Conservation (phyloP, 2,329 filamentous ascomycete genomes). For the Clonostachys rosea region DNA sequence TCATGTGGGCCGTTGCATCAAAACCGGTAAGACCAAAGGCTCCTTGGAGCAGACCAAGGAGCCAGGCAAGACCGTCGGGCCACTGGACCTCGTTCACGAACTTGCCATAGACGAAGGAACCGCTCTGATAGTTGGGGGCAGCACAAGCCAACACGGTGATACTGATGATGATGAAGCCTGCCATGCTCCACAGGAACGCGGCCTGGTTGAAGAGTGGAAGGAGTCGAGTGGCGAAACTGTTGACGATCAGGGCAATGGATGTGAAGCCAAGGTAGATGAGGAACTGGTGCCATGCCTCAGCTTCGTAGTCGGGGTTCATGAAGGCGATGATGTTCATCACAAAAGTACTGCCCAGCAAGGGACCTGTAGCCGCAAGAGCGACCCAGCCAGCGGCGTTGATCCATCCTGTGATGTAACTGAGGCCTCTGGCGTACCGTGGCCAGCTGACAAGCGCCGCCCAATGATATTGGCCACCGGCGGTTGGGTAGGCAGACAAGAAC, state of each 20-base stretch:
- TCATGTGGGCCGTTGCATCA: conserved; percentile 38
- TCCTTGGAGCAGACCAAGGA: conserved; percentile 37
- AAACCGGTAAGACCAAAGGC: conserved; percentile 30
- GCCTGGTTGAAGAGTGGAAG: conserved; percentile 63
- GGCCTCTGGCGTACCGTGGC: conserved; percentile 26
- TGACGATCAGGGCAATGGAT: conserved; percentile 55
- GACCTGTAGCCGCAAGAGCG: conserved; percentile 34
- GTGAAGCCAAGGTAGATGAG: conserved; percentile 66
- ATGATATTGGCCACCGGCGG: conserved; percentile 40
- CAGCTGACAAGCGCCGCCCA: conserved; percentile 33
- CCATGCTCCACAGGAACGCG: conserved; percentile 32
- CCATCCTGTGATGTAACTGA: conserved; percentile 38
- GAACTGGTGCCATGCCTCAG: conserved; percentile 67
- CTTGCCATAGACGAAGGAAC: conserved; percentile 34
- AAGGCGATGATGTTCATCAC: conserved; percentile 28
- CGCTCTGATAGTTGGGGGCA: conserved; percentile 23
- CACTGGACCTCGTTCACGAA: conserved; percentile 40
- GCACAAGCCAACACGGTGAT: conserved; percentile 27
- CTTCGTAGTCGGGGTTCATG: conserved; percentile 50
- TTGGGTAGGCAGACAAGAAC: conserved; percentile 37
- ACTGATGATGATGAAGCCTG: conserved; percentile 35
- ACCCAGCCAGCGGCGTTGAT: conserved; percentile 41
- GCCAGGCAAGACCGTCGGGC: conserved; percentile 40
- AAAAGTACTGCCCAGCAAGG: conserved; percentile 29
- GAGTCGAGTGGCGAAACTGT: conserved; percentile 52